These are phyloP conservation scores for Tetradesmus lagerheimii DNA, from an alignment of 139 green algal genomes.

Conservation along the genomic window DNA sequence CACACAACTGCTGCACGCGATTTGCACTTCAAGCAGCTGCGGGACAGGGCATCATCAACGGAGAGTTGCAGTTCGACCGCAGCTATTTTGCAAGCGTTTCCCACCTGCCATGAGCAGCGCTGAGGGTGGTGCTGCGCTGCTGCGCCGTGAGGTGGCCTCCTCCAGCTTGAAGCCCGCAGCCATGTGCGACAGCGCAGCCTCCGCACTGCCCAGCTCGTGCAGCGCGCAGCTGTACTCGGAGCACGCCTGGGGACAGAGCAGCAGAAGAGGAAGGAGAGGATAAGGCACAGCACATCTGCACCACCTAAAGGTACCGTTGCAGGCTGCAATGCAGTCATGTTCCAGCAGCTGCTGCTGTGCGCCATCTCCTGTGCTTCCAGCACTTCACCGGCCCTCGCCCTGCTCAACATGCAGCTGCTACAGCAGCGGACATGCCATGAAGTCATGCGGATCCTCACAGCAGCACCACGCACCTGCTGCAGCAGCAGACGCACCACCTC, in stretches of 20 bases:
- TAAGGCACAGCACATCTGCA: background rate
- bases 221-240: no score
- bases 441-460: background rate
- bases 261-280: background rate
- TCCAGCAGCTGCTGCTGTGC: background rate
- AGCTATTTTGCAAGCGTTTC: background rate
- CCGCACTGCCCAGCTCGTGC: background rate
- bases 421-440: no score
- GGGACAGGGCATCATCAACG: no score
- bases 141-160: conserved; percentile 17
- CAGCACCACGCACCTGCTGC: conserved; percentile 14
- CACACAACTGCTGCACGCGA: background rate
- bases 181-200: conserved; percentile 9
- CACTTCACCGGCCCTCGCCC: no score
- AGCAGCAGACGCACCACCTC: conserved; percentile 3
- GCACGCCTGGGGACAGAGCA: conserved; percentile 2
- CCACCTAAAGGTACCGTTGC: background rate
- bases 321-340: background rate
- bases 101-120: conserved; percentile 32
- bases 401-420: no score
- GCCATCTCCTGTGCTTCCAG: no score
- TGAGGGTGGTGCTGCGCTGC: conserved; percentile 39
- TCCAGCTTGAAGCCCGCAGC: conserved; percentile 32
- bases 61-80: background rate
- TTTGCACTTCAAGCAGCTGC: background rate